Conservation (phyloP, 805 yeast genomes). For the Limtongozyma cylindracea region DNA sequence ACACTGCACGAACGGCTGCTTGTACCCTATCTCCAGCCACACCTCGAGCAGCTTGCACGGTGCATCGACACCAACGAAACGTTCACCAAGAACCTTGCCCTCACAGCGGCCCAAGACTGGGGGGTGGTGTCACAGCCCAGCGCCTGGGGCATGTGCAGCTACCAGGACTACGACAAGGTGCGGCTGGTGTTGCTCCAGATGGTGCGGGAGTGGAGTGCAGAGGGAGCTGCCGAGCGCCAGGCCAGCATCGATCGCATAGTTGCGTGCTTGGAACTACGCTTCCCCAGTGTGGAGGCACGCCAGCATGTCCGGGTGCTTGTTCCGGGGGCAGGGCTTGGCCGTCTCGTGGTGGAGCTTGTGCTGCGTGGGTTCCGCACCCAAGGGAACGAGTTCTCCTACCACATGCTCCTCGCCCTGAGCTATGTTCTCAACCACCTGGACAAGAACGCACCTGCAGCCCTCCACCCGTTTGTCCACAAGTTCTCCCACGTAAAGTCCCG, state of each 20-base stretch:
- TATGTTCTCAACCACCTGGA: slow-evolving; percentile 22
- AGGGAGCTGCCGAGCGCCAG: slow-evolving; percentile 20
- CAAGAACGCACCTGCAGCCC: too few relatives aligned
- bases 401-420: slow-evolving; percentile 32
- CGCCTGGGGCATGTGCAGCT: slow-evolving; percentile 15
- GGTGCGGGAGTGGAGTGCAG: slow-evolving; percentile 35
- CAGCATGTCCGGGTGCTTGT: slow-evolving; percentile 18
- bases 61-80: slow-evolving; percentile 18
- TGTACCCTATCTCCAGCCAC: too few relatives aligned
- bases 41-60: too few relatives aligned
- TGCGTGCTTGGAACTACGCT: slow-evolving; percentile 8
- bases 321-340: slow-evolving; percentile 43
- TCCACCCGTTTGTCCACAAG: slow-evolving; percentile 31
- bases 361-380: slow-evolving; percentile 30
- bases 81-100: slow-evolving; percentile 17
- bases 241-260: slow-evolving; percentile 13
- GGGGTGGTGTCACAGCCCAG: slow-evolving; percentile 13
- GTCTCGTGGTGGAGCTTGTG: slow-evolving; percentile 30
- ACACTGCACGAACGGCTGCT: too few relatives aligned
- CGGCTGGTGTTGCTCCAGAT: slow-evolving; percentile 26
- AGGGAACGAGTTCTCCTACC: slow-evolving; percentile 43
- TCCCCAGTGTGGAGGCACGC: slow-evolving; percentile 11
- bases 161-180: slow-evolving; percentile 28
- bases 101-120: slow-evolving; percentile 20
- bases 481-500: slow-evolving; percentile 19